Evolutionary conservation across 2,329 filamentous ascomycete genomes (phyloP).

Genomic region (Fusarium algeriense): DNA sequence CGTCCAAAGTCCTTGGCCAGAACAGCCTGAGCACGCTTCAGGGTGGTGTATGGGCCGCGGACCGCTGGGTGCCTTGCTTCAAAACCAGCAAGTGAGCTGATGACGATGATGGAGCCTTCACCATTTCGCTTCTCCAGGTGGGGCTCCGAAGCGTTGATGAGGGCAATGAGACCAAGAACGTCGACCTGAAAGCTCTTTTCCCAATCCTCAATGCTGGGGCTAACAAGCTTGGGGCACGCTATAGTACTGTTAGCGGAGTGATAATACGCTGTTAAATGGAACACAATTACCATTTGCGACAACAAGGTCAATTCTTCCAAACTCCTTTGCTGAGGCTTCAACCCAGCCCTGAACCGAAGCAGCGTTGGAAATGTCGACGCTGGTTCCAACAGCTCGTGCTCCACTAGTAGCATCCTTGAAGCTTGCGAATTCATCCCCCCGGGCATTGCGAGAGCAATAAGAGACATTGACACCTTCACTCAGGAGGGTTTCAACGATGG

Average conservation of each 20-base stretch:
- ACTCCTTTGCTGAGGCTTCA: not conserved
- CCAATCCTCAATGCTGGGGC: constrained; percentile 34
- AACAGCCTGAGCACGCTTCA: constrained; percentile 42
- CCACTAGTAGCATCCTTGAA: constrained; percentile 16
- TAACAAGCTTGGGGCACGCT: constrained; percentile 31
- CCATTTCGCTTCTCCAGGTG: constrained; percentile 35
- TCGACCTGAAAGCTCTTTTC: constrained; percentile 44
- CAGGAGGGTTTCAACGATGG: constrained; percentile 39
- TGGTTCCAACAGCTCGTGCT: constrained; percentile 35
- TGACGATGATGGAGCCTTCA: constrained; percentile 43
- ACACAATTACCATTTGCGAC: constrained; percentile 4
- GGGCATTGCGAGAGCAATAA: constrained; percentile 39
- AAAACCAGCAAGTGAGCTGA: constrained; percentile 45
- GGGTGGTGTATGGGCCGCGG: constrained; percentile 35
- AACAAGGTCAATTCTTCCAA: constrained; percentile 16
- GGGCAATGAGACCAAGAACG: constrained; percentile 39
- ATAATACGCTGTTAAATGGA: fast-evolving
- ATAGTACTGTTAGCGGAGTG: fast-evolving
- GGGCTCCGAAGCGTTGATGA: constrained; percentile 37
- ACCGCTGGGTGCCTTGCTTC: constrained; percentile 22
- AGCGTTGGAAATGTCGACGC: constrained; percentile 40
- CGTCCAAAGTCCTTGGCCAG: constrained; percentile 43
- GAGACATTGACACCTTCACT: constrained; percentile 46
- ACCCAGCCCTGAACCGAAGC: constrained; percentile 14
- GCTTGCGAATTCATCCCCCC: constrained; percentile 38